phyloP scores from a whole-genome alignment of 2,329 filamentous ascomycete genomes.

The Plenodomus lindquistii region DNA sequence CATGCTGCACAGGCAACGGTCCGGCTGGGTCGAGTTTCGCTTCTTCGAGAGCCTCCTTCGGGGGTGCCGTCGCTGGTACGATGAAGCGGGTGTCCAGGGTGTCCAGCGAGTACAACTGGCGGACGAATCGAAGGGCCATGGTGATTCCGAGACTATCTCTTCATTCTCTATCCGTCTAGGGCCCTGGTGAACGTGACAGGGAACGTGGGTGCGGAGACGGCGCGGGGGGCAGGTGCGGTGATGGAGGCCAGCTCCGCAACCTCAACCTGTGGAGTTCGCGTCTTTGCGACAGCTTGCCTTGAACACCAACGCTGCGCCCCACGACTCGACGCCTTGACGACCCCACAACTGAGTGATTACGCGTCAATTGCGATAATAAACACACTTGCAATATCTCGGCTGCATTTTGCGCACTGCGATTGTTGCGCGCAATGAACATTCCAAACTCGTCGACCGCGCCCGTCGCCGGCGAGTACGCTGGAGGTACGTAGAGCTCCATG shows the following conservation, averaged over 20 bases:
- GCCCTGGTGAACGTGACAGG: background rate
- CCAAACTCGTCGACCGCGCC: conserved; percentile 45
- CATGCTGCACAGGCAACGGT: conserved; percentile 30
- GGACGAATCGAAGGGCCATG: conserved; percentile 52
- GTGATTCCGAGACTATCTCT: conserved; percentile 19
- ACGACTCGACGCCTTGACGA: conserved; percentile 13
- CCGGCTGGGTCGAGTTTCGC: conserved; percentile 38
- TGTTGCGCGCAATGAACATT: conserved; percentile 39
- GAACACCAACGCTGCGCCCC: conserved; percentile 29
- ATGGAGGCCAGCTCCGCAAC: conserved; percentile 18
- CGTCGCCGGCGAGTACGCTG: conserved; percentile 51
- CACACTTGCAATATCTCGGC: background rate
- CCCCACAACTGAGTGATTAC: conserved; percentile 14
- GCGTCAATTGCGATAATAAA: conserved; percentile 26
- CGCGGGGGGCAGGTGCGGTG: conserved; percentile 20
- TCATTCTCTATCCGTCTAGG: conserved; percentile 17
- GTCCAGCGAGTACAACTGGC: conserved; percentile 65
- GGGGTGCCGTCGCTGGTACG: conserved; percentile 69
- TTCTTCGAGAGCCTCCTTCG: conserved; percentile 43
- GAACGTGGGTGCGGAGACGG: conserved; percentile 11
- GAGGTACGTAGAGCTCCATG: conserved; percentile 37
- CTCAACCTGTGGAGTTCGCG: conserved; percentile 31
- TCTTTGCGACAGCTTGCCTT: conserved; percentile 30
- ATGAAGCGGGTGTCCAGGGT: conserved; percentile 75
- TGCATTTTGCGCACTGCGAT: conserved; percentile 13